Percentiles rank a stretch among this genome's conserved stretches.
Evolutionary conservation across 768 basidiomycete genomes (phyloP).

Genomic region (Naganishia friedmannii): DNA sequence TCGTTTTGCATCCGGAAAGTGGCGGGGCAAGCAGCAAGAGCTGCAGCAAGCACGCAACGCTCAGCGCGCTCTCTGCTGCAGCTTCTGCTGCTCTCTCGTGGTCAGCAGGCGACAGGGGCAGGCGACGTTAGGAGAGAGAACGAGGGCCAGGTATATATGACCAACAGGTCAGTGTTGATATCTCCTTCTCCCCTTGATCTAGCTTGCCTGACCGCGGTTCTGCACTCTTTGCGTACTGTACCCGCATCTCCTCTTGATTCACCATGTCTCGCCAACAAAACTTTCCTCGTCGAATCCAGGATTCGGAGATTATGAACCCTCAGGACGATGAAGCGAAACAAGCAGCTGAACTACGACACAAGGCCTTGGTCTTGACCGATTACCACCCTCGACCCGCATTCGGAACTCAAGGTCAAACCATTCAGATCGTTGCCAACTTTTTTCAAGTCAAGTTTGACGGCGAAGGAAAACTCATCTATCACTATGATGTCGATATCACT

Average conservation of each 20-base stretch:
- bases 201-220: not conserved
- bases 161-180: not conserved
- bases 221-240: not conserved
- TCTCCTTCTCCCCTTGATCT: not conserved
- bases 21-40: conserved; percentile 1
- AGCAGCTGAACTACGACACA: not conserved
- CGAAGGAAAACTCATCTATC: conserved; percentile 30
- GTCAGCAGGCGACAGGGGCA: conserved; percentile 30
- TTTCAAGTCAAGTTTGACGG: conserved; percentile 25
- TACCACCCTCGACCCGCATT: conserved; percentile 25
- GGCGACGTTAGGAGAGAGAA: not conserved
- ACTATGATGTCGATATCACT: conserved; percentile 51
- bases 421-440: conserved; percentile 21
- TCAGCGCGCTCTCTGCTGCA: too few species aligned
- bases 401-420: conserved; percentile 21
- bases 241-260: not conserved
- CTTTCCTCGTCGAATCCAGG: not conserved
- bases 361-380: conserved; percentile 3
- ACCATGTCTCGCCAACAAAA: not conserved
- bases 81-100: too few species aligned
- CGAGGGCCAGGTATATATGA: not conserved
- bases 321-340: conserved; percentile 11
- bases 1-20: not conserved
- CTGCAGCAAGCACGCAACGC: conserved; percentile 7
- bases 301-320: conserved; percentile 6